Base-by-base conservation (phyloP, 164 flowering plant genomes). In the Nymphaea colorata region DNA sequence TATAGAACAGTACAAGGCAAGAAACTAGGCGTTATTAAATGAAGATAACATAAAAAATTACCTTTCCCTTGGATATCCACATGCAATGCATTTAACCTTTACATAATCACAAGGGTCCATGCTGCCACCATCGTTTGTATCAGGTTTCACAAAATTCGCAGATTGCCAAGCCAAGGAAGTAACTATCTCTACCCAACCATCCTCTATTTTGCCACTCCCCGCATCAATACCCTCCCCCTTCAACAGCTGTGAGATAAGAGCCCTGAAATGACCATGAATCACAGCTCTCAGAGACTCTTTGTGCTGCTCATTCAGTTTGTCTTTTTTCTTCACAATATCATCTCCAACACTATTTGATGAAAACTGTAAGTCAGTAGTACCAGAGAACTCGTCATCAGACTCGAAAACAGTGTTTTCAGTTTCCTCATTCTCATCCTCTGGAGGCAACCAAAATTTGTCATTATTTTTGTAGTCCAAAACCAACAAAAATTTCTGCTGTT, bases 81-180 rank as follows among this genome's bases (percentile, higher is more conserved):
- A 82, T 43, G 86, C 87, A 66, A 87, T 70, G 76, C 98, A 94
- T 76, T 94, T 94, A 62, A 94, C 86, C 80, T 91, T 94, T 47
- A 94, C 91, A 79, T 94, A 94, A 77, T 86, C 87, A 69, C 82
- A 86, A 0, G 98, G 98, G 82, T 91, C 97, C 98, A 94, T 94
- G 78, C 96, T 89, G 66, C 97, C 96, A 66, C 95, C 97, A 72
- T 75, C 75, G 79, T 89, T 86, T 12, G 95, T 89, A 76, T 94
- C 96, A 17, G 97, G 97, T 78, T 82, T 91, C 67, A 94, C 89
- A 80, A 83, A 91, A 70, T 72, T 87, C 41, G 97, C 98, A 74
- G 98, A 97, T 80, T 88, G 89, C 97, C 95, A 94, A 42, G 98
- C 86, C 44, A 94, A 44, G 68, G 78, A 68, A n/a, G 92, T 75